Evolutionary conservation across 1,284 basidiomycete species (phyloP), one percentile per base, ranked within the genome.

Genomic region (Cyathus olla): DNA sequence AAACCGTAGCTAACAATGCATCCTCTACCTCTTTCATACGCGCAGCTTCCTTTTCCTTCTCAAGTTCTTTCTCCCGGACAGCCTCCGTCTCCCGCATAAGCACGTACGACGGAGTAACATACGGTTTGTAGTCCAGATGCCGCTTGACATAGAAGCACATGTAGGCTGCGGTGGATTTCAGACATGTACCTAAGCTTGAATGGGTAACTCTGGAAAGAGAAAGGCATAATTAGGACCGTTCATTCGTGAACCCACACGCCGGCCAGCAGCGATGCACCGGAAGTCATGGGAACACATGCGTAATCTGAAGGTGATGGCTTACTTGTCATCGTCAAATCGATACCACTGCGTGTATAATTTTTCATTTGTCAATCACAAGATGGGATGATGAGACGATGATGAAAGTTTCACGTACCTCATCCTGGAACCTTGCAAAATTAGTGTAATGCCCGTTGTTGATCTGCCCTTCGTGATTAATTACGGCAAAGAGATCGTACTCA

Each of bases 401-500:
- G 29, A 61, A n/a, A 58, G 19, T 35, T 52, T 63, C 44, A 78
- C 88, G 51, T 61, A 92, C 93, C 84, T 93, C 89, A 65, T 94
- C 89, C 60, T 90, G 84, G 67, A 88, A 93, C 29, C 92, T 86
- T 26, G 92, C 90, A 72, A 86, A 96, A 75, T 92, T 95, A 28
- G 92, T 95, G 76, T 98, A 98, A 73, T 98, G 97, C 0, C 97
- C 97, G 61, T 96, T 98, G 76, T 97, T 93, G 71, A 99, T 90
- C 75, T 94, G 92, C 10, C 97, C 97, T 74, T 98, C 95, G 76
- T 98, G 97, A 64, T 96, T 96, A 61, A 98, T 92, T 35, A 98
- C 95, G 9, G 95, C 93, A 71, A 97, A 96, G 2, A 98, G 86
- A 71, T 98, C 95, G 75, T 98, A 98, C 57, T 94, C 90, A 76